Percentiles rank a stretch among this genome's conserved stretches.
These are phyloP conservation scores for Neurospora sp. DNA, from an alignment of 495 filamentous ascomycete genomes.

Conservation along the genomic window DNA sequence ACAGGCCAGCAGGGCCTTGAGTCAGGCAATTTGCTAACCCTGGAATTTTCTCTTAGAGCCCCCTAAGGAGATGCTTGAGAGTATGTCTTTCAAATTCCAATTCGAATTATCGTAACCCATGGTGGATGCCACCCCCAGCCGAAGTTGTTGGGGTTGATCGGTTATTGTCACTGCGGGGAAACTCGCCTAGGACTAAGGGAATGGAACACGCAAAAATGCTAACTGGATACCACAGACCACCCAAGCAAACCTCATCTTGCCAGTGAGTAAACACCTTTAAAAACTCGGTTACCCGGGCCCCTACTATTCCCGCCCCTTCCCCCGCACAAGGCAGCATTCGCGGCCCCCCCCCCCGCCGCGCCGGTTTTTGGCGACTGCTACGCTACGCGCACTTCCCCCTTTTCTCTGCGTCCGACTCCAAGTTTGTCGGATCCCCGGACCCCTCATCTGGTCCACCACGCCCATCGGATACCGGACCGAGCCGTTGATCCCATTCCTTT, in stretches of 20 bases:
- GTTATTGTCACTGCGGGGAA: conserved; percentile 13
- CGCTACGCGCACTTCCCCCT: neutral
- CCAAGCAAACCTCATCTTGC: conserved; percentile 47
- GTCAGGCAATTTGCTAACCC: conserved; percentile 4
- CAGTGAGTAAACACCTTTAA: conserved; percentile 28
- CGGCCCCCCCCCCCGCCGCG: neutral
- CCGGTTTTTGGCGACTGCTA: neutral
- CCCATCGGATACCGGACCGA: neutral
- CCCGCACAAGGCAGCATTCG: neutral
- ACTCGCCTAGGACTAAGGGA: conserved; percentile 16
- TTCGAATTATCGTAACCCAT: neutral
- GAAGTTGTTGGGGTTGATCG: conserved; percentile 11
- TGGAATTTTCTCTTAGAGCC: conserved; percentile 28
- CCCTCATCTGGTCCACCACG: neutral
- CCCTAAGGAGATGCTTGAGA: conserved; percentile 50
- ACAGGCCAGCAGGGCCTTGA: neutral
- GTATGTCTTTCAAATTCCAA: conserved; percentile 33
- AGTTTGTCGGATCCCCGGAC: neutral
- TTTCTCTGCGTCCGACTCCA: neutral
- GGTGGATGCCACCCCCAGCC: neutral
- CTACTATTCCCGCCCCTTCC: neutral
- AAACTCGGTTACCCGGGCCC: neutral
- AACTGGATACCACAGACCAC: conserved; percentile 38
- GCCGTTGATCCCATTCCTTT: neutral
- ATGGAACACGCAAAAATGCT: conserved; percentile 16